Conservation (phyloP, 495 filamentous ascomycete species). For the Penicillium simplicissimum region DNA sequence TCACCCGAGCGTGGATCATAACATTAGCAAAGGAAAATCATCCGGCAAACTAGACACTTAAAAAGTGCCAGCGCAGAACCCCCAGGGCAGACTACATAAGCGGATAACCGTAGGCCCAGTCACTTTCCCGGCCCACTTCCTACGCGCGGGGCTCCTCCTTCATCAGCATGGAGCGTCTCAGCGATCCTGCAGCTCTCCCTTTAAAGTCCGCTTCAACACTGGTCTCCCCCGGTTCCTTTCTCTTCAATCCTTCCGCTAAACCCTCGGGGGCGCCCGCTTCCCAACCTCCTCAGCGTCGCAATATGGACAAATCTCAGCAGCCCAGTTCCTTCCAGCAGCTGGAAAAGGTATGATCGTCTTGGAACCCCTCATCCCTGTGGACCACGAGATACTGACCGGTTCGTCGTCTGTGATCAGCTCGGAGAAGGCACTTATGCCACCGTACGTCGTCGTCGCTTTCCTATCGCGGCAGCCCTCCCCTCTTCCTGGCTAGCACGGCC, state of each 20-base stretch:
- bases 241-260: conserved; percentile 27
- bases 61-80: background rate
- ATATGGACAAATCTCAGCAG: conserved; percentile 86
- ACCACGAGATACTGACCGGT: conserved; percentile 18
- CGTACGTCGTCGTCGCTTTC: conserved; percentile 52
- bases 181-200: conserved; percentile 27
- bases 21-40: background rate
- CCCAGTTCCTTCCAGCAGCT: conserved; percentile 98
- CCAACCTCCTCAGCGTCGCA: conserved; percentile 17
- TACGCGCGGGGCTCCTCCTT: conserved; percentile 30
- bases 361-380: conserved; percentile 1
- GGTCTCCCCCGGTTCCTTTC: conserved; percentile 44
- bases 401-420: conserved; percentile 49
- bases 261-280: conserved; percentile 15
- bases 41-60: background rate
- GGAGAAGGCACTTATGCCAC: conserved; percentile 99
- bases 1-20: background rate
- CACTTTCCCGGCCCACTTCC: conserved; percentile 13
- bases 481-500: background rate
- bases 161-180: conserved; percentile 32
- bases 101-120: conserved; percentile 4
- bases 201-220: conserved; percentile 37
- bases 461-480: conserved; percentile 6
- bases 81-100: conserved; percentile 12
- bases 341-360: conserved; percentile 63